phyloP scores from a whole-genome alignment of 2,329 filamentous ascomycete genomes.

The Epichloe scottii region DNA sequence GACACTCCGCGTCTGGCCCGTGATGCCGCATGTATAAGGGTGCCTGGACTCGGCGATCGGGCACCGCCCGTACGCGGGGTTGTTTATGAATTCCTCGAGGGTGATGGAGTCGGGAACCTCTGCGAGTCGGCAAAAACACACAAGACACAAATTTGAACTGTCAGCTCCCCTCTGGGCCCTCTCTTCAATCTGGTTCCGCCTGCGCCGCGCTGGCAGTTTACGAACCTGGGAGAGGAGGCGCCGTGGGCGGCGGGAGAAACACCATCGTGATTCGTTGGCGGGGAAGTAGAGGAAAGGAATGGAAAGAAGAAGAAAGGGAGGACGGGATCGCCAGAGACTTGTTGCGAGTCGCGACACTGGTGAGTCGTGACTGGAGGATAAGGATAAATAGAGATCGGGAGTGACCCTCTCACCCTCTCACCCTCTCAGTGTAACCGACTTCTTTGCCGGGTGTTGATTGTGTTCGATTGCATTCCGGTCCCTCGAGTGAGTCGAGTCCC shows the following conservation, averaged over 20 bases:
- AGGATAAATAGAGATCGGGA: too few relatives aligned
- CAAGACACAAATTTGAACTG: neutral
- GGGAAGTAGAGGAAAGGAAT: neutral
- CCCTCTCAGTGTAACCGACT: neutral
- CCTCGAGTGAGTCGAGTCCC: too few relatives aligned
- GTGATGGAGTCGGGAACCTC: conserved; percentile 62
- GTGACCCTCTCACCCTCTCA: neutral
- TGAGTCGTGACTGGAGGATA: too few relatives aligned
- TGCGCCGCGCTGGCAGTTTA: too few relatives aligned
- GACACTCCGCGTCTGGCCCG: conserved; percentile 53
- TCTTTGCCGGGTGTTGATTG: neutral
- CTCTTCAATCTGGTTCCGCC: too few relatives aligned
- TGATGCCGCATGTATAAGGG: conserved; percentile 67
- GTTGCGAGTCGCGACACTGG: too few relatives aligned
- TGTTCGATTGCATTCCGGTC: too few relatives aligned
- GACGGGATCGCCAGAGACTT: too few relatives aligned
- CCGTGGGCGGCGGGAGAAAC: conserved; percentile 50
- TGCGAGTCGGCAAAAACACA: conserved; percentile 9
- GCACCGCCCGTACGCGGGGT: conserved; percentile 55
- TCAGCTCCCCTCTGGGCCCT: neutral
- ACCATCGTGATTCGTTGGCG: conserved; percentile 34
- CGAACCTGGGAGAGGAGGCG: conserved; percentile 45
- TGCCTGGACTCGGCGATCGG: conserved; percentile 50
- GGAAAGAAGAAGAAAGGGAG: neutral
- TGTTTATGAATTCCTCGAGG: conserved; percentile 64